Percentiles rank a stretch among this genome's conserved stretches.
These are phyloP conservation scores for Salix udensis DNA, from an alignment of 345 rosid genomes.

Conservation along the genomic window DNA sequence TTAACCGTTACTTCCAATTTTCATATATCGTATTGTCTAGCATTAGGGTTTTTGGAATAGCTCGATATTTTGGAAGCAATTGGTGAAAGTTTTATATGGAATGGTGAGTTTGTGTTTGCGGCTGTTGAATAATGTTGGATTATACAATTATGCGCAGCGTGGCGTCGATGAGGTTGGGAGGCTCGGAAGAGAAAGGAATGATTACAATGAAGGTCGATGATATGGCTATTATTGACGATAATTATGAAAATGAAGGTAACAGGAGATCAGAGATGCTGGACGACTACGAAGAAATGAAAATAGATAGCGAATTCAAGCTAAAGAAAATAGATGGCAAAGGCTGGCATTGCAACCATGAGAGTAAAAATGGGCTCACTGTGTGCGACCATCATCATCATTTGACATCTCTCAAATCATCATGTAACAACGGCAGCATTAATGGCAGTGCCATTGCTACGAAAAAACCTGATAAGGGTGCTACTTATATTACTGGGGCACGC, in stretches of 20 bases:
- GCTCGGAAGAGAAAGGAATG: constrained; percentile 20
- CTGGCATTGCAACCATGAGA: constrained; percentile 27
- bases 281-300: constrained; percentile 13
- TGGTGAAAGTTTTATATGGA: no score
- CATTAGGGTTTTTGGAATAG: constrained; percentile 51
- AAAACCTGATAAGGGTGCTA: constrained; percentile 12
- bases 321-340: constrained; percentile 26
- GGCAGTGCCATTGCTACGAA: neutral
- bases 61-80: neutral
- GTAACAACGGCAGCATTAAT: neutral
- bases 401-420: constrained; percentile 26
- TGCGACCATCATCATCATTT: constrained; percentile 32
- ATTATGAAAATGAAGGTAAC: constrained; percentile 18
- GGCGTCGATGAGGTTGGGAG: constrained; percentile 39
- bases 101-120: neutral
- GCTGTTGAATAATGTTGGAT: constrained; percentile 15
- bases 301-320: constrained; percentile 10
- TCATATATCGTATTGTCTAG: constrained; percentile 11
- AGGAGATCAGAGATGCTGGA: constrained; percentile 12
- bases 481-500: constrained; percentile 17
- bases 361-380: constrained; percentile 22
- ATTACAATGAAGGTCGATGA: constrained; percentile 24
- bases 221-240: constrained; percentile 32
- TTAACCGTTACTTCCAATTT: constrained; percentile 13
- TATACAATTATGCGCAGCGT: constrained; percentile 27